Base-by-base conservation (phyloP, 148 eudicot species). In the Rhododendron williamsianum region DNA sequence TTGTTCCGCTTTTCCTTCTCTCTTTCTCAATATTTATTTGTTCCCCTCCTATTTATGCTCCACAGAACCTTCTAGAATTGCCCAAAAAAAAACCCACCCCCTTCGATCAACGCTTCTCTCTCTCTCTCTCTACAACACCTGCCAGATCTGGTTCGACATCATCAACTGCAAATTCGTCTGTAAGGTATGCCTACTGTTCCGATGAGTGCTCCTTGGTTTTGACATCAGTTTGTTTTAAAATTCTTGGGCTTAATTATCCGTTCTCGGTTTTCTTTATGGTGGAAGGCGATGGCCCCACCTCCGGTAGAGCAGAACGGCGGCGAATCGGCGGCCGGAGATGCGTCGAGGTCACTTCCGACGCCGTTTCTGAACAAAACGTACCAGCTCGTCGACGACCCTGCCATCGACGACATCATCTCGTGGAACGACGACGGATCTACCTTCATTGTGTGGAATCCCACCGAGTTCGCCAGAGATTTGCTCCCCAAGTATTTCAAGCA, bases 361-460 rank as follows among this genome's bases (percentile, higher is more conserved):
- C 98, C 99, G 45, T 96, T 96, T 86, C 19, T 95, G 81, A 94
- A 93, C 15, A 96, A 96, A 46, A 96, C 99, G 12, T 96, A 92
- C 72, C 93, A 92, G 85, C 91, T 96, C 1, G 99, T 96, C 0
- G 98, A 96, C 43, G 98, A 96, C 88, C 86, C 65, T 1, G n/a
- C 86, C 49, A 91, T 94, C 67, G 94, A 96, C 78, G 97, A 96
- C 49, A 89, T 96, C 38, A 92, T 95, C 82, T 96, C 99, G 2
- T 95, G 99, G 99, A 96, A 94, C 49, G 98, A 93, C 45, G 97
- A 95, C 36, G 99, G 99, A 92, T 94, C 98, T 82, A 87, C 89
- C 33, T 96, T 96, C 90, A 85, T 96, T 65, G 98, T 95, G 0
- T 94, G 99, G 95, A 95, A 95, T 89, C 93, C 96, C 0, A 91